Percentiles rank a stretch among this genome's conserved stretches.
These are phyloP conservation scores for Cystobasidium pallidum DNA, from an alignment of 1,284 basidiomycete genomes.

Conservation along the genomic window DNA sequence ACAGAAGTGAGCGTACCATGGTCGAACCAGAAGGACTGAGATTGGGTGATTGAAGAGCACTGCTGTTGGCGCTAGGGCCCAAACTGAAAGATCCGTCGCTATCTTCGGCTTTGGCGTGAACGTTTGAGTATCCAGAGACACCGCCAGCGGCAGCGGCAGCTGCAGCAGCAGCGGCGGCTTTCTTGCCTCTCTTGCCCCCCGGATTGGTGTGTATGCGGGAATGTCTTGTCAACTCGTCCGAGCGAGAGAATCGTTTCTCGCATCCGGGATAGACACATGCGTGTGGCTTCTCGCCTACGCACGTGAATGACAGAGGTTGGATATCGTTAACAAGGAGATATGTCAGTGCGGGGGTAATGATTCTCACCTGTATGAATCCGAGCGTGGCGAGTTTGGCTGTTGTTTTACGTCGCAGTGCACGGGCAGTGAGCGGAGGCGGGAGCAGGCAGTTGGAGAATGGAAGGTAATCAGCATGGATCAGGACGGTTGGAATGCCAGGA, in stretches of 20 bases:
- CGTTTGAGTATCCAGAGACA: background rate
- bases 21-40: slow-evolving; percentile 21
- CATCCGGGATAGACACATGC: slow-evolving; percentile 90
- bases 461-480: too few species aligned
- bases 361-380: slow-evolving; percentile 77
- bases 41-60: slow-evolving; percentile 13
- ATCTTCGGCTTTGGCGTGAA: slow-evolving; percentile 12
- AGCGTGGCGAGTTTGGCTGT: slow-evolving; percentile 85
- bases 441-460: too few species aligned
- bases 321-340: too few species aligned
- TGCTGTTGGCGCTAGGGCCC: slow-evolving; percentile 16
- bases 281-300: slow-evolving; percentile 87
- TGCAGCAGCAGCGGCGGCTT: slow-evolving; percentile 49
- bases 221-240: slow-evolving; percentile 95
- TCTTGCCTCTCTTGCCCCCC: slow-evolving; percentile 49
- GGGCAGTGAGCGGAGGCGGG: background rate
- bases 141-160: slow-evolving; percentile 25
- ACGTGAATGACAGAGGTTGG: too few species aligned
- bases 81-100: slow-evolving; percentile 31
- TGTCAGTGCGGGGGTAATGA: too few species aligned
- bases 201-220: slow-evolving; percentile 80
- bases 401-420: slow-evolving; percentile 5
- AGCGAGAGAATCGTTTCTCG: slow-evolving; percentile 96
- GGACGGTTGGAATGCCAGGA: too few species aligned
- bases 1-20: background rate